Evolutionary conservation across 805 yeast species (phyloP), one percentile per base, ranked within the genome.

Genomic region (Sugiyamaella americana): DNA sequence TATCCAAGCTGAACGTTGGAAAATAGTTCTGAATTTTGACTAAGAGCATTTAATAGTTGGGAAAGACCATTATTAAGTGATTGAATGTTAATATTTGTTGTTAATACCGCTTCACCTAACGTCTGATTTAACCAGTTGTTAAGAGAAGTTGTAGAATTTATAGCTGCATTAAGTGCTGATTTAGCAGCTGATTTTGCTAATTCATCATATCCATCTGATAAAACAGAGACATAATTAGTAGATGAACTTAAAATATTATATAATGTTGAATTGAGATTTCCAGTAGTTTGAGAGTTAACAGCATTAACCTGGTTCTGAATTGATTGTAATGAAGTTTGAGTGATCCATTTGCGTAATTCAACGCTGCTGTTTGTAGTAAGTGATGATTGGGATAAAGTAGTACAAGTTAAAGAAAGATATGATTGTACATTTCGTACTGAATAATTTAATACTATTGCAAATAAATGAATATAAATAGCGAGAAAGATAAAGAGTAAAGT

Each of bases 401-500:
- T 26, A 8, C 11, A 8, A 8, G 32, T 13, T 26, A 26, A 13
- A 8, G 8, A 13, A 8, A 13, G 13, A 26, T 26, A 26, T 26
- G 32, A 26, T 8, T 8, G 32, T 26, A 26, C 13, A 26, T 13
- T 13, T 26, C 11, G 8, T 13, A 26, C 8, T 8, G 8, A 26
- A 13, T 26, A 8, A 13, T 13, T 26, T 8, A 13, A 8, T 13
- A 26, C 13, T 13, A 26, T 13, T 26, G 11, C 32, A 13, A 48
- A 49, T 1, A 51, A 30, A 22, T 55, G 47, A 10, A 50, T 22
- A 17, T 45, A 37, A 4, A 54, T 45, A 3, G 50, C 41, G 18
- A 56, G 18, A 6, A 48, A 16, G 11, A 51, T 37, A 23, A 52
- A 49, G 11, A 37, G 30, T 23, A 55, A n/a, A 2, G 57, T 52